Conservation (phyloP, 805 yeast species). For the Saccharomyces jurei region DNA sequence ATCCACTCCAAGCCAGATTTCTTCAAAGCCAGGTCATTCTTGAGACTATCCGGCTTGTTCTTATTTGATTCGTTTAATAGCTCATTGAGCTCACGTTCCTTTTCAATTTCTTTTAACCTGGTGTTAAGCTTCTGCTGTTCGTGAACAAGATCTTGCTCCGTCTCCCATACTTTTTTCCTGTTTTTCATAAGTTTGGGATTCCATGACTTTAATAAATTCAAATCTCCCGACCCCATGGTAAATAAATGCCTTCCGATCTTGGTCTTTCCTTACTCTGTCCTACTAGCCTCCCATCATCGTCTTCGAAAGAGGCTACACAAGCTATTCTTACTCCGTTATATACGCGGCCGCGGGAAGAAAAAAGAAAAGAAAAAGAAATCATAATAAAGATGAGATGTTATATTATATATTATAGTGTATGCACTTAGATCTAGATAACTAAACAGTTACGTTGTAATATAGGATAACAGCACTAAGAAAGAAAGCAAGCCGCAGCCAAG, state of each 20-base stretch:
- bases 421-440: background rate
- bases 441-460: background rate
- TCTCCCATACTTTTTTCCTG: conserved; percentile 75
- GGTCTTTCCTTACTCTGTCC: background rate
- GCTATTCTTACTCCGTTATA: background rate
- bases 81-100: conserved; percentile 54
- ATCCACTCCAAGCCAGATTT: conserved; percentile 69
- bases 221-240: conserved; percentile 59
- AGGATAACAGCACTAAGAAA: background rate
- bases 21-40: background rate
- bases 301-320: too few relatives aligned
- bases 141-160: conserved; percentile 68
- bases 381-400: background rate
- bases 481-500: background rate
- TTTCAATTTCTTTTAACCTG: conserved; percentile 52
- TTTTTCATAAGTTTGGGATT: conserved; percentile 83
- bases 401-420: background rate
- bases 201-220: conserved; percentile 92
- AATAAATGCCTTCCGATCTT: background rate
- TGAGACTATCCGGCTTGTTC: conserved; percentile 20
- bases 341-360: background rate
- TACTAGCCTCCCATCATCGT: too few relatives aligned
- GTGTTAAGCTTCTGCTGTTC: conserved; percentile 60
- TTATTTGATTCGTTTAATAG: conserved; percentile 41
- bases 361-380: background rate